Base-by-base conservation (phyloP, 1,139 yeast species). In the Hansenula lynferdii region DNA sequence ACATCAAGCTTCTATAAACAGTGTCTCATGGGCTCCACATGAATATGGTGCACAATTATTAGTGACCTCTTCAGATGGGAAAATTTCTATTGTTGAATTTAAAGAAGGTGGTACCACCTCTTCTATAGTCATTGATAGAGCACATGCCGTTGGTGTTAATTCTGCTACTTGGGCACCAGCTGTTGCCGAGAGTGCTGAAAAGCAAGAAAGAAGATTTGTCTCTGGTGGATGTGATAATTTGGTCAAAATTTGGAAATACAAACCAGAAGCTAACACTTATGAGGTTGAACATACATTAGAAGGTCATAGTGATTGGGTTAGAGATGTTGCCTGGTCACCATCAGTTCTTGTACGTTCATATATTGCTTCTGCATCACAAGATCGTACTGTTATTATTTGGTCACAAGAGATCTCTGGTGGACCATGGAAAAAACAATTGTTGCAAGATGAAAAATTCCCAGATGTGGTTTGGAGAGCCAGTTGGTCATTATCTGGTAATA, bases 311-410 rank as follows among this genome's bases (percentile, higher is more conserved):
- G 98, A 92, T 64, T 94, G 98, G 98, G 97, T 92, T 27, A 80
- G 98, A 60, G 99, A 92, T 61, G 97, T 92, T 43, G 90, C 95
- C 8, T 92, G 98, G 98, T 87, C 96, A 15, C 96, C 97, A 35
- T 82, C 95, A 1, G 80, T 86, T 33, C 71, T 92, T 45, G 76
- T 87, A 35, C 85, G 87, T 51, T 80, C 95, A 16, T 92, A 89
- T 61, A 85, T 92, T 56, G 98, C 98, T n/a, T 83, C 96, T 34
- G 97, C 97, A 14, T 90, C 97, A 16, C 98, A 94, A 66, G 98
- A 94, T 62, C 82, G 89, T 59, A 85, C 95, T 1, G 97, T 94
- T 41, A 72, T 89, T 47, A 85, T 92, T 59, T 92, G 98, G 98
- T 82, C 96, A 19, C 81, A 79, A 56, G 90, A 83, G 47, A 75